Evolutionary conservation across 768 basidiomycete species (phyloP).

Genomic region (Suillus alpinus): DNA sequence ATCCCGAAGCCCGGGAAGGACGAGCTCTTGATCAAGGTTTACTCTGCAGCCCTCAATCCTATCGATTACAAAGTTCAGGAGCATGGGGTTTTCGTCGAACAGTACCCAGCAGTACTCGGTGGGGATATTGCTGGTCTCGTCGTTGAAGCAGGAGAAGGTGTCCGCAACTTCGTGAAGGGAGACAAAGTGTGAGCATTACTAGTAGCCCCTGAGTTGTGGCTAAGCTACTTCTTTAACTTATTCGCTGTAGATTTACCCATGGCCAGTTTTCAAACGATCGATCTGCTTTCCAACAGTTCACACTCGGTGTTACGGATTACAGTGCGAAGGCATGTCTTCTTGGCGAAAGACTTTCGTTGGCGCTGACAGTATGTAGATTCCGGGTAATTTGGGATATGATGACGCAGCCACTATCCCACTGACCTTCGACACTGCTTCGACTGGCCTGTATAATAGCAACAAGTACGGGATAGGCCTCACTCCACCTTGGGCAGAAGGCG

Average conservation of each 20-base stretch:
- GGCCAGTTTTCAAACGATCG: conserved; percentile 27
- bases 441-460: conserved; percentile 41
- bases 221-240: conserved; percentile 9
- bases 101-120: conserved; percentile 37
- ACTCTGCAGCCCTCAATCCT: conserved; percentile 44
- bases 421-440: conserved; percentile 43
- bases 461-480: conserved; percentile 38
- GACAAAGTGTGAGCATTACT: conserved; percentile 35
- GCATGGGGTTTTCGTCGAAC: conserved; percentile 28
- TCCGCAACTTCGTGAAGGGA: conserved; percentile 33
- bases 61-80: conserved; percentile 39
- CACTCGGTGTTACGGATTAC: conserved; percentile 29
- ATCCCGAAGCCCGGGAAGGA: conserved; percentile 35
- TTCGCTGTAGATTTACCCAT: conserved; percentile 30
- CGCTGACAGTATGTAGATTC: conserved; percentile 34
- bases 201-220: not conserved
- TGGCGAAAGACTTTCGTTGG: conserved; percentile 1
- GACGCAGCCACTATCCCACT: conserved; percentile 47
- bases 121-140: conserved; percentile 38
- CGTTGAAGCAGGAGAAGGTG: conserved; percentile 36
- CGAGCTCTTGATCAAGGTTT: conserved; percentile 41
- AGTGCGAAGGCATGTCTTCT: conserved; percentile 34
- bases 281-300: conserved; percentile 40
- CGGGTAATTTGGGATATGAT: conserved; percentile 41
- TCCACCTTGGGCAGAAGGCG: conserved; percentile 33